Evolutionary conservation across 345 rosid genomes (phyloP).

Genomic region (Moricandia moricandioides): DNA sequence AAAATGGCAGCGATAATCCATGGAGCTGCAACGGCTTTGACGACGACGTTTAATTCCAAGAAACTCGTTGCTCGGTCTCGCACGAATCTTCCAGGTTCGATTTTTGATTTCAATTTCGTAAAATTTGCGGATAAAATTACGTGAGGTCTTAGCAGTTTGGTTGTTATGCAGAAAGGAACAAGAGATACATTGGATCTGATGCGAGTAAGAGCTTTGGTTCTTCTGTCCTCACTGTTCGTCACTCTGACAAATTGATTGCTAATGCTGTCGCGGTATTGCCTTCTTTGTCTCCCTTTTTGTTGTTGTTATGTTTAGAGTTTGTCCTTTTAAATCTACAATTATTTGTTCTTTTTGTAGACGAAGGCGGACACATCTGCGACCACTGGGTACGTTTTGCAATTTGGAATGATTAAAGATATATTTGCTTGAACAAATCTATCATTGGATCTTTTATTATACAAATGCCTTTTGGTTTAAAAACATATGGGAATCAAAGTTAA

Average conservation of each 20-base stretch:
- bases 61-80: constrained; percentile 41
- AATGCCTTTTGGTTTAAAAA: not conserved
- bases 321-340: not conserved
- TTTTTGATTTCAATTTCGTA: not conserved
- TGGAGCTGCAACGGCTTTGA: constrained; percentile 56
- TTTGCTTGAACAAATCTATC: not conserved
- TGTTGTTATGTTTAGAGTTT: not conserved
- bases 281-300: not conserved
- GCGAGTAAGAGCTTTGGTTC: constrained; percentile 39
- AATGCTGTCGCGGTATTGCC: constrained; percentile 72
- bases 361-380: constrained; percentile 54
- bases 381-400: constrained; percentile 55
- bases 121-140: not conserved
- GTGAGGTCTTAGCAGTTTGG: not conserved
- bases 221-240: constrained; percentile 36
- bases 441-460: not conserved
- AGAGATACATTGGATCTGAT: constrained; percentile 57
- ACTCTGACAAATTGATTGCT: constrained; percentile 48
- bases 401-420: not conserved
- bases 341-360: constrained; percentile 43
- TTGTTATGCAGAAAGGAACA: constrained; percentile 46
- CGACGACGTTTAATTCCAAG: constrained; percentile 49
- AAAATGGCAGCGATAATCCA: constrained; percentile 64
- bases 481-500: constrained; percentile 1
- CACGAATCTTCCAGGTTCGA: constrained; percentile 53